Conservation (phyloP, 169 alveolate genomes). For the Eimeria zaria region DNA sequence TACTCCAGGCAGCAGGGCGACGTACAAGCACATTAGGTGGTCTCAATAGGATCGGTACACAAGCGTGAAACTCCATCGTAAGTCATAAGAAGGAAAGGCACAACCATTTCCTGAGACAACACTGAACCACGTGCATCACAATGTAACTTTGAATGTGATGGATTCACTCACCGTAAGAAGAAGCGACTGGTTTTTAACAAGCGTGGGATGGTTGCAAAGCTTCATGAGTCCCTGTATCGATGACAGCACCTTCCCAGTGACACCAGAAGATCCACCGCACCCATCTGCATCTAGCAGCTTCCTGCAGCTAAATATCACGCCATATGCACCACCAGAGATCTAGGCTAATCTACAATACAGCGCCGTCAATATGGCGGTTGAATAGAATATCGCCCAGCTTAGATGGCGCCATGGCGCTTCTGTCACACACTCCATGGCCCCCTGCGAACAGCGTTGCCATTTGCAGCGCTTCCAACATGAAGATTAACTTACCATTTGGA, state of each 20-base stretch:
- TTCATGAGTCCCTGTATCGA: slow-evolving; percentile 92
- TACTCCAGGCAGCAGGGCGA: not conserved
- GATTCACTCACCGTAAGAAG: slow-evolving; percentile 44
- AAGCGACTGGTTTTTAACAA: slow-evolving; percentile 82
- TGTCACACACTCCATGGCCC: not conserved
- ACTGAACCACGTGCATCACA: not conserved
- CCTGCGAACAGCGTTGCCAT: not conserved
- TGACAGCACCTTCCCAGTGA: slow-evolving; percentile 89
- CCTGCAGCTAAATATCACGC: slow-evolving; percentile 87
- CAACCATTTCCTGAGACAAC: not conserved
- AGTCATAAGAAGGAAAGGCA: not conserved
- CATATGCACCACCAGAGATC: slow-evolving; percentile 52
- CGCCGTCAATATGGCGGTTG: not conserved
- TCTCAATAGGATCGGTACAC: not conserved
- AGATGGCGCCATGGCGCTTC: not conserved
- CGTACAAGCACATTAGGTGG: not conserved
- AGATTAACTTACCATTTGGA: slow-evolving; percentile 78
- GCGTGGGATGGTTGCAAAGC: slow-evolving; percentile 94
- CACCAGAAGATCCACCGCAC: slow-evolving; percentile 77
- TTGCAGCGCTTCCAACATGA: not conserved
- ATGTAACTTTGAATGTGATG: not conserved
- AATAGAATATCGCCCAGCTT: not conserved
- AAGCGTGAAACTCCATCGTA: not conserved
- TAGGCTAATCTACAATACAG: slow-evolving; percentile 72
- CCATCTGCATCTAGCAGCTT: slow-evolving; percentile 87